Base-by-base conservation (phyloP, 1,284 basidiomycete genomes). In the Trametes pubescens region DNA sequence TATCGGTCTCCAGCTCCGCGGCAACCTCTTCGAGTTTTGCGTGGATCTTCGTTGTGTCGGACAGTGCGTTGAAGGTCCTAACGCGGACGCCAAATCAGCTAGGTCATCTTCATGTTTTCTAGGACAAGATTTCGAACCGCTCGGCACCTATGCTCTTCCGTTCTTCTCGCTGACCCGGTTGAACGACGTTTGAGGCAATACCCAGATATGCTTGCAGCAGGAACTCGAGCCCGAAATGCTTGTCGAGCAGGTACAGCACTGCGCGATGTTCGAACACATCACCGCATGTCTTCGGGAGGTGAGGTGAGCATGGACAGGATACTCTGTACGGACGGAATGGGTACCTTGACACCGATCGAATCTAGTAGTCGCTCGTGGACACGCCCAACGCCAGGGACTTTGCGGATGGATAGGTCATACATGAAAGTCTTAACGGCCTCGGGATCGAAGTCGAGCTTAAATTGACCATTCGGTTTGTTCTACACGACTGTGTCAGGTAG, bases 381-480 rank as follows among this genome's bases (percentile, higher is more conserved):
- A 54, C 95, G 83, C 2, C 95, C 95, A 64, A 96, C 88, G 0
- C 95, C 95, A 1, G 93, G 94, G 18, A 97, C 86, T 75, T 92
- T 94, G 37, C 93, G 87, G 51, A 95, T 92, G 1, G 91, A 83
- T 10, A 95, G 83, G 47, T 88, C 84, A 13, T 76, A 79, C 86
- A 92, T 92, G 77, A 98, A 98, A 0, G 78, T 78, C 47, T 84
- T 83, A 69, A 97, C 90, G 0, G 84, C 81, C 24, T 87, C 76
- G 1, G 83, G 76, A 51, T 91, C 83, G 72, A 91, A 93, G 3
- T 87, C 79, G 38, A 97, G 84, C 70, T 87, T 85, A 71, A 87
- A 98, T 75, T 96, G 94, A 1, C 95, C 96, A 73, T 98, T 94
- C 0, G 96, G 96, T 78, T 98, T 98, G 77, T 98, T 98, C 89